Percentiles rank a stretch among this genome's conserved stretches.
phyloP scores from a whole-genome alignment of 805 yeast genomes.

The Candida nemodendra region DNA sequence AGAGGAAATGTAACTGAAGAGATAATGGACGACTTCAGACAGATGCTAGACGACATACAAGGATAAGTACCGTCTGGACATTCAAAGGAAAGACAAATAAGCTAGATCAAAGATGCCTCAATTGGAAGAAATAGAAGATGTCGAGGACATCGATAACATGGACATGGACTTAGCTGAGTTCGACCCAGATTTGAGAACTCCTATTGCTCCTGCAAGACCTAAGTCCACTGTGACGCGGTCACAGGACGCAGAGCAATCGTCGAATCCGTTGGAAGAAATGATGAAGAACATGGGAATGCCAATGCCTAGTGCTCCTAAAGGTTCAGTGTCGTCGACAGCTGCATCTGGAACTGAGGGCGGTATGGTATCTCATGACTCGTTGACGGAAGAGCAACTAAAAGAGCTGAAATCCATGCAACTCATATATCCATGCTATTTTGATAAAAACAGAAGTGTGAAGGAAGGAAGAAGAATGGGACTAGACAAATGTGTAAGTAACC shows the following conservation, averaged over 20 bases:
- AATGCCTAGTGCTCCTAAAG: constrained; percentile 30
- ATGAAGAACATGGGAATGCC: constrained; percentile 28
- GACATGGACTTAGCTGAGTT: constrained; percentile 93
- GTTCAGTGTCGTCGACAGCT: constrained; percentile 10
- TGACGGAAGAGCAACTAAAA: constrained; percentile 56
- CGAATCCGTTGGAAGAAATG: constrained; percentile 28
- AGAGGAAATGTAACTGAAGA: no score
- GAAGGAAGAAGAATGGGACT: constrained; percentile 81
- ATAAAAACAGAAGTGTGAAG: constrained; percentile 64
- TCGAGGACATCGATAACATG: constrained; percentile 84
- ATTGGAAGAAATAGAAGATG: constrained; percentile 71
- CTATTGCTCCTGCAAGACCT: constrained; percentile 65
- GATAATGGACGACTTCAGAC: no score
- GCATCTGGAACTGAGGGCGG: constrained; percentile 14
- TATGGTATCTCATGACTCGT: constrained; percentile 20
- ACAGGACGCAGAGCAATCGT: constrained; percentile 43
- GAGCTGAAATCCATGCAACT: constrained; percentile 70
- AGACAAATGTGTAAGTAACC: constrained; percentile 76
- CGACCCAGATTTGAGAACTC: constrained; percentile 67
- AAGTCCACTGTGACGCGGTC: constrained; percentile 61
- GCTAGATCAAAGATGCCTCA: constrained; percentile 51
- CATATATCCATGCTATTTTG: constrained; percentile 92
- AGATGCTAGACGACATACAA: no score
- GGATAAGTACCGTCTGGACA: no score
- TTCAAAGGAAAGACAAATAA: no score